Evolutionary conservation across 257 asterid genomes (phyloP).

Genomic region (Coffea canephora): DNA sequence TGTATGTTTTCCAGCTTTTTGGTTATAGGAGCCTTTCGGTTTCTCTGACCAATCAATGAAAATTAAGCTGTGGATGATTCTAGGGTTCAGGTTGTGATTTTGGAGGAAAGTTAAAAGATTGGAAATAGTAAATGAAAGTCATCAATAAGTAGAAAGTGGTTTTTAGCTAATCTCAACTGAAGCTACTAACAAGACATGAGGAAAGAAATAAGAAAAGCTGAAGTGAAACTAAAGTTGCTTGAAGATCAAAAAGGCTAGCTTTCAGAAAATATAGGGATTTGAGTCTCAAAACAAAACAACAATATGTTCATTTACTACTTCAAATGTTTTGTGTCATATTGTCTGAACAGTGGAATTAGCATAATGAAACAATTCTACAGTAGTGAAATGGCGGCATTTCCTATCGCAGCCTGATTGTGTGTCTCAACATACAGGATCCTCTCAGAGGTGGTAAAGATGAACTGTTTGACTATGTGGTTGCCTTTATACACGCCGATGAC

Average conservation of each 20-base stretch:
- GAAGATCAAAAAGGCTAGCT: neutral
- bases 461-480: conserved; percentile 68
- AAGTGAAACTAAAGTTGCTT: neutral
- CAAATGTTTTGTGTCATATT: too few relatives aligned
- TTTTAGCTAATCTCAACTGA: too few relatives aligned
- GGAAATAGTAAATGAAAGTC: neutral
- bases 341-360: neutral
- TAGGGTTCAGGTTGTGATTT: neutral
- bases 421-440: conserved; percentile 63
- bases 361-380: neutral
- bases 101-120: too few relatives aligned
- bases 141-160: neutral
- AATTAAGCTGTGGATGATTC: neutral
- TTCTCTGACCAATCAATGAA: neutral
- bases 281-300: too few relatives aligned
- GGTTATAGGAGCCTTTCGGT: neutral
- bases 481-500: conserved; percentile 66
- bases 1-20: neutral
- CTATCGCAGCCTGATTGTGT: neutral
- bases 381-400: neutral
- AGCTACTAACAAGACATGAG: neutral
- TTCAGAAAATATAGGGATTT: neutral
- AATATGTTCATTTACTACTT: too few relatives aligned
- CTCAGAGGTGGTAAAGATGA: conserved; percentile 93
- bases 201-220: neutral